Evolutionary conservation across 495 filamentous ascomycete species (phyloP).

Genomic region (Tuber calosporum): DNA sequence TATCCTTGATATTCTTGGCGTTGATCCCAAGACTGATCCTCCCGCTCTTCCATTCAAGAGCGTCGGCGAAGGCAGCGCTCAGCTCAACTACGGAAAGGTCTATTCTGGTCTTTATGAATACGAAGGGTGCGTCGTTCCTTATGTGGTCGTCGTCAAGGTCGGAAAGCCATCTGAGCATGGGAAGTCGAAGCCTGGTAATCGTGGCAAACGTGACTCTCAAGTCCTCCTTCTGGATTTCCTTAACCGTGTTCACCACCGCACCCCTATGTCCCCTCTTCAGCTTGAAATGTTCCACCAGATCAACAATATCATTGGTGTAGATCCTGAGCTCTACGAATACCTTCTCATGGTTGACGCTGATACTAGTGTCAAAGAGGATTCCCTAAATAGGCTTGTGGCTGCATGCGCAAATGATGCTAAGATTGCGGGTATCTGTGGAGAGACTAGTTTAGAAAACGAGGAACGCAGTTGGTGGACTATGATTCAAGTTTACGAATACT

Average conservation of each 20-base stretch:
- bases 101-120: constrained; percentile 97
- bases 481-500: constrained; percentile 99
- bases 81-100: constrained; percentile 96
- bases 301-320: constrained; percentile 97
- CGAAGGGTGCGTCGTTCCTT: constrained; percentile 82
- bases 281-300: constrained; percentile 98
- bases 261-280: constrained; percentile 89
- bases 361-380: constrained; percentile 88
- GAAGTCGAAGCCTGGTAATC: constrained; percentile 91
- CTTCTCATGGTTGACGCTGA: constrained; percentile 97
- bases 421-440: constrained; percentile 94
- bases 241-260: constrained; percentile 90
- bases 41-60: constrained; percentile 87
- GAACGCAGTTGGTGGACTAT: constrained; percentile 96
- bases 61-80: constrained; percentile 79
- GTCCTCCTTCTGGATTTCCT: constrained; percentile 79
- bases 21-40: constrained; percentile 93
- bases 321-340: constrained; percentile 95
- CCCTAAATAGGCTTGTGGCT: constrained; percentile 84
- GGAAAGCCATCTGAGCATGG: constrained; percentile 91
- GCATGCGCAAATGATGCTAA: constrained; percentile 89
- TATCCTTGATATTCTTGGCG: constrained; percentile 90
- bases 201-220: constrained; percentile 96
- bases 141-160: constrained; percentile 90
- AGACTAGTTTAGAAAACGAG: constrained; percentile 93